These are phyloP conservation scores for Mucor ambiguus DNA, from an alignment of 371 early-diverging fungal species.

Conservation along the genomic window DNA sequence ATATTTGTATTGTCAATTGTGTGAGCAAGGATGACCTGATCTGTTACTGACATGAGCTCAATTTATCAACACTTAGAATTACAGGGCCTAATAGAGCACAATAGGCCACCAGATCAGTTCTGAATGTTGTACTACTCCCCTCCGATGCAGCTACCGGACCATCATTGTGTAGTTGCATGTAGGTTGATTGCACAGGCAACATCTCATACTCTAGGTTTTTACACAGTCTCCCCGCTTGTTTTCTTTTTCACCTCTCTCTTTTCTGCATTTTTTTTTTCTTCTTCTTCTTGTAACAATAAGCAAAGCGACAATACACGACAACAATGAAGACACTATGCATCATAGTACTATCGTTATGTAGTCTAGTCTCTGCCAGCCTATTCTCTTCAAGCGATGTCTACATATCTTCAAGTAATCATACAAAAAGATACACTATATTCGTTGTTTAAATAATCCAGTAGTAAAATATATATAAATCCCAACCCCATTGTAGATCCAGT, in stretches of 20 bases:
- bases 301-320: neutral
- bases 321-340: neutral
- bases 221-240: neutral
- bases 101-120: neutral
- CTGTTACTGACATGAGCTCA: neutral
- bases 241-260: constrained; percentile 13
- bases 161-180: neutral
- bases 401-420: constrained; percentile 38
- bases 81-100: neutral
- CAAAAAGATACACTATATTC: neutral
- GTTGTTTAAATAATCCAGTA: neutral
- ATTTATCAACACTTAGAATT: neutral
- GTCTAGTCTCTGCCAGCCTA: constrained; percentile 19
- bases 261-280: constrained; percentile 7
- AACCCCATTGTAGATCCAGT: constrained; percentile 27
- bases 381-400: constrained; percentile 43
- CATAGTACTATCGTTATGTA: neutral
- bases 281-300: neutral
- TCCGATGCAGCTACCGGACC: neutral
- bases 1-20: too few relatives aligned
- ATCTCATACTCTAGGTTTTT: neutral
- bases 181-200: constrained; percentile 3
- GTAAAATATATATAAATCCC: neutral
- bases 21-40: neutral
- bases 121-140: neutral